phyloP scores from a whole-genome alignment of 148 eudicot genomes.

The Rhododendron ovatum region DNA sequence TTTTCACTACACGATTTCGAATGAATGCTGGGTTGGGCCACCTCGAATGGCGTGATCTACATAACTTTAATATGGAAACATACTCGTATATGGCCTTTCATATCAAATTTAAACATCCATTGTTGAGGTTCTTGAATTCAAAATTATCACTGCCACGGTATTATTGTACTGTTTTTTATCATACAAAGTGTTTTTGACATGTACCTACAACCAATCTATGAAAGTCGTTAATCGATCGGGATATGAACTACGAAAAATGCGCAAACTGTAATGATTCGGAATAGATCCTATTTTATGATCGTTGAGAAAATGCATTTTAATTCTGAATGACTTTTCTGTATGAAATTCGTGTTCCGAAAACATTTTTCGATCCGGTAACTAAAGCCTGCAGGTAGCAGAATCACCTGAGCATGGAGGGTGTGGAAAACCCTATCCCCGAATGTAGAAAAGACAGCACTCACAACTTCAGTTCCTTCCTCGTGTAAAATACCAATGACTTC shows the following conservation, averaged over 20 bases:
- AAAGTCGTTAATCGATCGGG: neutral
- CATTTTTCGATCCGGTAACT: neutral
- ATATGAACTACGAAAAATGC: neutral
- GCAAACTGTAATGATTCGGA: neutral
- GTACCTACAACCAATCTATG: neutral
- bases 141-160: neutral
- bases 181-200: neutral
- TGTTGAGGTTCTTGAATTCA: neutral
- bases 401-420: constrained; percentile 39
- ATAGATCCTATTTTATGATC: neutral
- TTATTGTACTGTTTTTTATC: neutral
- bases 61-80: neutral
- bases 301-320: neutral
- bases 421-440: constrained; percentile 20
- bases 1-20: too few relatives aligned
- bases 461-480: constrained; percentile 52
- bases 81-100: neutral
- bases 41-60: too few relatives aligned
- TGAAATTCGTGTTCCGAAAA: neutral
- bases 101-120: neutral
- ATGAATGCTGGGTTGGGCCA: too few relatives aligned
- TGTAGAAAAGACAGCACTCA: constrained; percentile 14
- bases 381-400: neutral
- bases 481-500: constrained; percentile 29
- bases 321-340: neutral